Evolutionary conservation across 148 eudicot genomes (phyloP), one percentile per base, ranked within the genome.

Genomic region (Dysphania ambrosioides): DNA sequence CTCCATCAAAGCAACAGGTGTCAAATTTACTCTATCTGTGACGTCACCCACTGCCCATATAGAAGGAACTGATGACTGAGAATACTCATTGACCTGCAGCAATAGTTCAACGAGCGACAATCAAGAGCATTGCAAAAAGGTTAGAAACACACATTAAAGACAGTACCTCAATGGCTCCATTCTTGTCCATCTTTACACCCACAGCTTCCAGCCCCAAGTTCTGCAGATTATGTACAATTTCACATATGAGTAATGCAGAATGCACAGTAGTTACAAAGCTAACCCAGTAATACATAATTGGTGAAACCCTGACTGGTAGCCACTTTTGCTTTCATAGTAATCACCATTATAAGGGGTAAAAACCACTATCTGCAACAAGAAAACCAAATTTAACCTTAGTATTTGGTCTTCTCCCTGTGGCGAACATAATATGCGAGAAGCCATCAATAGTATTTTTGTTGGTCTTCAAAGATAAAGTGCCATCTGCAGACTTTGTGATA

Each of bases 31-130:
- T 84, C 99, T 90, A 76, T 95, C 92, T 23, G 99, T 95, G 61
- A 92, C 99, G 83, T 95, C 99, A 79, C 99, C 99, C 53, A 95
- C 97, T 13, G 99, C 99, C 92, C 97, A 95, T 83, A 92, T 95
- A 51, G 99, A 95, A 77, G 97, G 96, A 77, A 92, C 96, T 63
- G 96, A 90, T 56, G 97, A 84, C 62, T 86, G 88, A 31, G 99
- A 95, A 83, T 73, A 92, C 69, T 92, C 96, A 78, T 92, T 89
- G 58, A 95, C 99, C 99, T 95, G 80, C 42, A 16, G 35, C 80
- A 69, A 75, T 66, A 85, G 34, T 65, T 57, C 23, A 61, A 49
- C 68, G 61, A 79, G 79, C 63, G 70, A 24, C 63, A 38, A 75
- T 16, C 72, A 23, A 23, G n/a, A 30, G 61, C 59, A 72, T 36